phyloP scores from a whole-genome alignment of 2,329 filamentous ascomycete genomes.

The Cordyceps militaris region DNA sequence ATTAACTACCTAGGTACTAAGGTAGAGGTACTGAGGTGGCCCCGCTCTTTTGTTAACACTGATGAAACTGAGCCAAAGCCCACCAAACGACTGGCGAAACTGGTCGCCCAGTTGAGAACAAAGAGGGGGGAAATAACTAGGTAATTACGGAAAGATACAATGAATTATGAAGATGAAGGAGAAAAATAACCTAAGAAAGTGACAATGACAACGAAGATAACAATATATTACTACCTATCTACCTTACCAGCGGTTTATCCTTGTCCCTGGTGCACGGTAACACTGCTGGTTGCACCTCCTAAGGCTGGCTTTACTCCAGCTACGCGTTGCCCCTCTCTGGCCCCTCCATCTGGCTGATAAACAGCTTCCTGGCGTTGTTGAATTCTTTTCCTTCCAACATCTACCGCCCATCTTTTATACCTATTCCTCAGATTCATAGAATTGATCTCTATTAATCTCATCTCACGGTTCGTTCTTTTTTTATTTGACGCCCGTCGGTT shows the following conservation, averaged over 20 bases:
- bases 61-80: too few relatives aligned
- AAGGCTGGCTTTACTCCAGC: not conserved
- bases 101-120: not conserved
- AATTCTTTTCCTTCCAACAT: constrained; percentile 12
- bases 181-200: too few relatives aligned
- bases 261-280: too few relatives aligned
- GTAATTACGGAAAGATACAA: too few relatives aligned
- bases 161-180: too few relatives aligned
- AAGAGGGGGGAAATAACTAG: too few relatives aligned
- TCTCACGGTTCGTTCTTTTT: not conserved
- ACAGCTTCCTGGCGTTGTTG: constrained; percentile 7
- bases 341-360: constrained; percentile 11
- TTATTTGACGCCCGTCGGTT: not conserved
- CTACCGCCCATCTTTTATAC: constrained; percentile 1
- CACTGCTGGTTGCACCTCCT: not conserved
- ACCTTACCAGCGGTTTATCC: not conserved
- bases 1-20: too few relatives aligned
- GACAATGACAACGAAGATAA: too few relatives aligned
- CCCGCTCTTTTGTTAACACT: not conserved
- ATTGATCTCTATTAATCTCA: not conserved
- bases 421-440: not conserved
- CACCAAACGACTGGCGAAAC: too few relatives aligned
- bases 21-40: too few relatives aligned
- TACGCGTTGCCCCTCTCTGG: constrained; percentile 7
- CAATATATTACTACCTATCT: too few relatives aligned